Conservation (phyloP, 495 filamentous ascomycete genomes). For the Aspergillus kassunensis region DNA sequence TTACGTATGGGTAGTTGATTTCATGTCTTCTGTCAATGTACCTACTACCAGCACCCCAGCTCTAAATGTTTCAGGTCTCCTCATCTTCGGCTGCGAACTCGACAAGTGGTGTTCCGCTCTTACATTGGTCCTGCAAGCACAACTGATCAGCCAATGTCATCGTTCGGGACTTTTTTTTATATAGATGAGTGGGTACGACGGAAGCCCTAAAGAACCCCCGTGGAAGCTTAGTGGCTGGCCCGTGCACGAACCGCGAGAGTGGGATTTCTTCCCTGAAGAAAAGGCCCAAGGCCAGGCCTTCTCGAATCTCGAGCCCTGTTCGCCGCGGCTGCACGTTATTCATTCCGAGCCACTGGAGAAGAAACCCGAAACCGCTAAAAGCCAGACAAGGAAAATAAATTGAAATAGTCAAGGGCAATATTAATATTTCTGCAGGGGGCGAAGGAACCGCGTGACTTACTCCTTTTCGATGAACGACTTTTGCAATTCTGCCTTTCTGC, state of each 20-base stretch:
- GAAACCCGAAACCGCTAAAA: too few species aligned
- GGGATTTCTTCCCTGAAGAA: too few species aligned
- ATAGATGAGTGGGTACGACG: slow-evolving; percentile 4
- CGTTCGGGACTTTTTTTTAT: background rate
- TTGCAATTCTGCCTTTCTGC: slow-evolving; percentile 72
- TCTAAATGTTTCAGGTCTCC: slow-evolving; percentile 3
- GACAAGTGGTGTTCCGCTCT: slow-evolving; percentile 54
- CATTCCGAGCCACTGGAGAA: too few species aligned
- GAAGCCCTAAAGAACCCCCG: slow-evolving; percentile 11
- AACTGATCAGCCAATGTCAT: slow-evolving; percentile 26
- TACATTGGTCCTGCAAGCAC: slow-evolving; percentile 50
- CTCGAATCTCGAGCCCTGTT: background rate
- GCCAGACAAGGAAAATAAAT: background rate
- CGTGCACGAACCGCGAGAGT: slow-evolving; percentile 14
- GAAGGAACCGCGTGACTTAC: slow-evolving; percentile 53
- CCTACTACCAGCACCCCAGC: too few species aligned
- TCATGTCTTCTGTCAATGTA: too few species aligned
- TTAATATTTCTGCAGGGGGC: background rate
- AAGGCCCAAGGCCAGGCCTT: background rate
- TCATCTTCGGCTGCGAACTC: slow-evolving; percentile 41
- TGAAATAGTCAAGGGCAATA: background rate
- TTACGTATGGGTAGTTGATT: too few species aligned
- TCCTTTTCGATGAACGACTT: slow-evolving; percentile 79
- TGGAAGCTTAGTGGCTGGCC: slow-evolving; percentile 14
- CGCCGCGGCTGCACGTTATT: too few species aligned